These are phyloP conservation scores for Carpinus fangiana DNA, from an alignment of 306 rosid species.

Conservation along the genomic window DNA sequence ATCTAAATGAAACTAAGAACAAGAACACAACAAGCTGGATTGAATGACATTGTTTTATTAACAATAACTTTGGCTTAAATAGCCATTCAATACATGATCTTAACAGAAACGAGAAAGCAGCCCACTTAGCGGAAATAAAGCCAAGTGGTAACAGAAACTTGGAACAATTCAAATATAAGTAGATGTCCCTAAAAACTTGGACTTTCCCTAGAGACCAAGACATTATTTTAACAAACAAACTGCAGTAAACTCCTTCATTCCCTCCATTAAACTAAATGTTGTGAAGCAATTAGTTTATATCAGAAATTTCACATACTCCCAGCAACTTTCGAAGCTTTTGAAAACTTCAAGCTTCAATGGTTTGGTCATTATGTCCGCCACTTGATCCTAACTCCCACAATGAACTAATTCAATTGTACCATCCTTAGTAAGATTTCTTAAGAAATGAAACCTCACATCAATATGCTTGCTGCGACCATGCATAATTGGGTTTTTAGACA, in stretches of 20 bases:
- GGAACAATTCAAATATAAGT: constrained; percentile 12
- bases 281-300: no score
- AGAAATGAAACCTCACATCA: no score
- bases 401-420: no score
- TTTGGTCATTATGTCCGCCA: no score
- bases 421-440: no score
- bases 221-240: constrained; percentile 8
- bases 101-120: constrained; percentile 3
- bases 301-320: no score
- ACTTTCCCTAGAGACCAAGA: neutral
- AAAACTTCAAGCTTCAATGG: no score
- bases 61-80: constrained; percentile 14
- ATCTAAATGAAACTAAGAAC: constrained; percentile 4
- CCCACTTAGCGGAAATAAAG: neutral
- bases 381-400: no score
- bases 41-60: constrained; percentile 19
- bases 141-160: neutral
- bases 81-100: constrained; percentile 8
- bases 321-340: no score
- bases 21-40: constrained; percentile 13
- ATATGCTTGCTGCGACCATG: no score
- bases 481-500: no score
- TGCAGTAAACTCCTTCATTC: neutral
- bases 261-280: no score
- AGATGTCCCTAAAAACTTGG: constrained; percentile 13